These are phyloP conservation scores for Leptosphaerulina australis DNA, from an alignment of 2,329 filamentous ascomycete species.

Conservation along the genomic window DNA sequence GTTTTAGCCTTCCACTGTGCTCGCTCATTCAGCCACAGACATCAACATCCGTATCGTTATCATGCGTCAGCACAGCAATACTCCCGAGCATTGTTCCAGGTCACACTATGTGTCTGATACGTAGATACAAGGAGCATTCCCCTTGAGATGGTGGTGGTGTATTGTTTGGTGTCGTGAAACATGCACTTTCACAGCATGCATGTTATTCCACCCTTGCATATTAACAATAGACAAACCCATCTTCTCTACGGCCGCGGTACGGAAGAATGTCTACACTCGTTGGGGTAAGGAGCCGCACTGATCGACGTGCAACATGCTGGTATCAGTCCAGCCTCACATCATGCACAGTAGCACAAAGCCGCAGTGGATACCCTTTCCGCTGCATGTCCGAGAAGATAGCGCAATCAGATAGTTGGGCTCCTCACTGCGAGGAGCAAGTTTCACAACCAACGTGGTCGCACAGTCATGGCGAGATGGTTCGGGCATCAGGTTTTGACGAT, in stretches of 20 bases:
- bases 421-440: conserved; percentile 11
- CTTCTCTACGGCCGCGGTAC: conserved; percentile 18
- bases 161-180: conserved; percentile 1
- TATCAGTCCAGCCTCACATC: conserved; percentile 18
- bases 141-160: neutral
- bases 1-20: conserved; percentile 6
- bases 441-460: neutral
- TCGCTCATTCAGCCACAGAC: conserved; percentile 8
- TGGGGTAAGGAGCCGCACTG: conserved; percentile 11
- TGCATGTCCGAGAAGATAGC: conserved; percentile 6
- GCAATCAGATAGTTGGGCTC: conserved; percentile 9
- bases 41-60: conserved; percentile 1
- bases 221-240: neutral
- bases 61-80: neutral
- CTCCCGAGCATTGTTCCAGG: neutral
- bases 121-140: neutral
- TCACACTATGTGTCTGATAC: conserved; percentile 1
- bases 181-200: conserved; percentile 1
- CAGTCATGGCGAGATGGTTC: conserved; percentile 7
- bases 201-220: neutral
- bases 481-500: conserved; percentile 8
- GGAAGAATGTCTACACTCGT: conserved; percentile 8
- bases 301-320: conserved; percentile 14
- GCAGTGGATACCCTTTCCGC: conserved; percentile 13
- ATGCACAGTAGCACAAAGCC: conserved; percentile 11